Evolutionary conservation across 352 stramenopile genomes (phyloP).

Genomic region (Plasmopara muralis): DNA sequence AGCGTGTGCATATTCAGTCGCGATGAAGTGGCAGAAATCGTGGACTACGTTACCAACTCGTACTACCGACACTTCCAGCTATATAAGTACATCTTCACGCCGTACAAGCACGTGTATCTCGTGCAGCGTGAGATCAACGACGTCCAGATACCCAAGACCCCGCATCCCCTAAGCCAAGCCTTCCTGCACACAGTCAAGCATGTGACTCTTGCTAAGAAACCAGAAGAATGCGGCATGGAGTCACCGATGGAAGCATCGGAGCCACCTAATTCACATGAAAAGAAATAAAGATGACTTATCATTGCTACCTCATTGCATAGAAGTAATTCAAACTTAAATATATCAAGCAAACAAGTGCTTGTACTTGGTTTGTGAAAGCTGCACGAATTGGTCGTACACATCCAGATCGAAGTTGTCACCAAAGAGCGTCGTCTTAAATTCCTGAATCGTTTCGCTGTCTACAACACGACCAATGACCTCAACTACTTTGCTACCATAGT

Average conservation of each 20-base stretch:
- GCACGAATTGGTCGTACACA: slow-evolving; percentile 79
- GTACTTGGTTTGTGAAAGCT: slow-evolving; percentile 69
- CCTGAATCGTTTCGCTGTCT: slow-evolving; percentile 63
- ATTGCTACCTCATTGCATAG: slow-evolving; percentile 1
- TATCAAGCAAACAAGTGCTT: slow-evolving; percentile 63
- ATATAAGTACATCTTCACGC: slow-evolving; percentile 78
- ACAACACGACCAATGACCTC: slow-evolving; percentile 78
- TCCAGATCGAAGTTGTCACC: slow-evolving; percentile 75
- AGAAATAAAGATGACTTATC: slow-evolving; percentile 22
- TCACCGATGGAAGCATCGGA: slow-evolving; percentile 4
- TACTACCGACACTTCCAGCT: slow-evolving; percentile 80
- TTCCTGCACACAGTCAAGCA: slow-evolving; percentile 28
- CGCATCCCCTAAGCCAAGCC: slow-evolving; percentile 31
- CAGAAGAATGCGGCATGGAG: slow-evolving; percentile 1
- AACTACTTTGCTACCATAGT: slow-evolving; percentile 82
- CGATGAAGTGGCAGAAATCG: slow-evolving; percentile 41
- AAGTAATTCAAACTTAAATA: background rate
- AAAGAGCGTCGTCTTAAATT: slow-evolving; percentile 84
- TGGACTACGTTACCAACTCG: slow-evolving; percentile 69
- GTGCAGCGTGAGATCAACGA: slow-evolving; percentile 39
- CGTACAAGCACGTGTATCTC: slow-evolving; percentile 45
- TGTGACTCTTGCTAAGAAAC: slow-evolving; percentile 2
- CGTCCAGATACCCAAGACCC: slow-evolving; percentile 33
- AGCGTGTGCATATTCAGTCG: slow-evolving; percentile 56
- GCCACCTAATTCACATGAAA: background rate